Percentiles rank a stretch among this genome's conserved stretches.
Evolutionary conservation across 2,329 filamentous ascomycete genomes (phyloP).

Genomic region (Plenodomus lindquistii): DNA sequence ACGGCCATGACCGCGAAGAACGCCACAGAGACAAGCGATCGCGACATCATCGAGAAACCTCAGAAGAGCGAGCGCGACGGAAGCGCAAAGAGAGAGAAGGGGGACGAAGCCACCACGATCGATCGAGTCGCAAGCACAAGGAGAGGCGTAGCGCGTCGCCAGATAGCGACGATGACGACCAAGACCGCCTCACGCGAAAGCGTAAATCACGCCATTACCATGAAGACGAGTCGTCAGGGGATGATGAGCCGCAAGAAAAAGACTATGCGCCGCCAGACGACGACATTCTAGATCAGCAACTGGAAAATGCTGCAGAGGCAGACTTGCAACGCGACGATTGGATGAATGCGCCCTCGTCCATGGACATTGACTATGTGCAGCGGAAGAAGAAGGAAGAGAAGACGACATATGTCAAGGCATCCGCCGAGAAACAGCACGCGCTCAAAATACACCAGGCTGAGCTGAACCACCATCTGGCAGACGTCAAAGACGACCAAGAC

Average conservation of each 20-base stretch:
- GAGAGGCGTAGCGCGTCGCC: constrained; percentile 27
- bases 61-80: constrained; percentile 47
- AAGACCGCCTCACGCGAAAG: constrained; percentile 37
- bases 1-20: constrained; percentile 51
- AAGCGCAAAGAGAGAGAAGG: constrained; percentile 42
- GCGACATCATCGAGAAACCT: constrained; percentile 54
- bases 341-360: constrained; percentile 86
- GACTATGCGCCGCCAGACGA: constrained; percentile 50
- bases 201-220: constrained; percentile 40
- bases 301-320: constrained; percentile 43
- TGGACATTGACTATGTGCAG: constrained; percentile 83
- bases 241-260: constrained; percentile 47
- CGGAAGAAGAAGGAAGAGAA: constrained; percentile 56
- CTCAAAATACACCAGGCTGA: constrained; percentile 79
- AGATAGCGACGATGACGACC: constrained; percentile 41
- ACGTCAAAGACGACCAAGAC: constrained; percentile 49
- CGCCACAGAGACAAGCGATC: constrained; percentile 67
- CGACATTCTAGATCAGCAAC: constrained; percentile 49
- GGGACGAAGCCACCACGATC: constrained; percentile 41
- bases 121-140: constrained; percentile 40
- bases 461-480: constrained; percentile 72
- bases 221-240: constrained; percentile 34
- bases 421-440: constrained; percentile 63
- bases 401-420: constrained; percentile 50
- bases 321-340: constrained; percentile 76